phyloP scores from a whole-genome alignment of 129 eudicot species.

The Flaveria ramosissima region DNA sequence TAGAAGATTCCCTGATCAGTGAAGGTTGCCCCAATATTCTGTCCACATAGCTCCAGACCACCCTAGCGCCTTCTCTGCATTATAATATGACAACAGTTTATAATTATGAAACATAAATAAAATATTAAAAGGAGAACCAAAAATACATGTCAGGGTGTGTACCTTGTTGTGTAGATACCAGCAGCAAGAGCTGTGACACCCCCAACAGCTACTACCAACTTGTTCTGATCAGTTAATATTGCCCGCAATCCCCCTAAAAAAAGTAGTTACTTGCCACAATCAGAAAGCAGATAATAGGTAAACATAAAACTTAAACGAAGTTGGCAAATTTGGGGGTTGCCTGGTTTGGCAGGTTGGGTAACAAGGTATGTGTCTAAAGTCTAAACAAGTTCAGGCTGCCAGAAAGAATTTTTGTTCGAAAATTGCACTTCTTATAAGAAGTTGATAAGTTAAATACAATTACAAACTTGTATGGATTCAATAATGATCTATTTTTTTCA shows the following conservation, averaged over 20 bases:
- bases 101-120: not conserved
- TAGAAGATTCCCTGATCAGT: constrained; percentile 87
- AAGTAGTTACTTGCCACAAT: constrained; percentile 13
- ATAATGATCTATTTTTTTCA: not conserved
- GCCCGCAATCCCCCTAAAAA: constrained; percentile 80
- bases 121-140: not conserved
- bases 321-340: not conserved
- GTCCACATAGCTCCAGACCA: constrained; percentile 95
- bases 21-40: constrained; percentile 98
- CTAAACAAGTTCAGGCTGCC: not conserved
- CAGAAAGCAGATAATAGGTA: not conserved
- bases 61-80: constrained; percentile 97
- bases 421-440: not conserved
- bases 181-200: constrained; percentile 99
- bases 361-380: not conserved
- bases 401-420: not conserved
- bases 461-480: not conserved
- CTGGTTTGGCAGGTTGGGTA: not conserved
- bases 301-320: not conserved
- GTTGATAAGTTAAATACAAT: not conserved
- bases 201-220: constrained; percentile 94
- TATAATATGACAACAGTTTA: not conserved
- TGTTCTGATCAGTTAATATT: constrained; percentile 93
- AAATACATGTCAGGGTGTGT: constrained; percentile 16
- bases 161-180: constrained; percentile 98